Percentiles rank a stretch among this genome's conserved stretches.
Conservation (phyloP, 768 basidiomycete genomes). For the Pleurotus tuber-regium region DNA sequence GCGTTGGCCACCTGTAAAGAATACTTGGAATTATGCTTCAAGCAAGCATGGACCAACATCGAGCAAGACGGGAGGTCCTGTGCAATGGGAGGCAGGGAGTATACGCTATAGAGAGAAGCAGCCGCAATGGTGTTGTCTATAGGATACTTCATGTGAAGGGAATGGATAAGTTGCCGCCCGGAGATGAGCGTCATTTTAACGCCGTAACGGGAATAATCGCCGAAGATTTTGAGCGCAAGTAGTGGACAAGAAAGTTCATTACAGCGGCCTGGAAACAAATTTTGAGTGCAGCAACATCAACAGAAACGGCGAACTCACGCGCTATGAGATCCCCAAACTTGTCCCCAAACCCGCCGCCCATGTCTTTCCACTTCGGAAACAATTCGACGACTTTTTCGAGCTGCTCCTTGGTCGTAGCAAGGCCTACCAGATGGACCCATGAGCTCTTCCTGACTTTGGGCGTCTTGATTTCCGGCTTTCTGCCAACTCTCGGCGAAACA, state of each 20-base stretch:
- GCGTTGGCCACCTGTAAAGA: conserved; percentile 37
- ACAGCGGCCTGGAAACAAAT: conserved; percentile 49
- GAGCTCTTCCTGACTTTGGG: conserved; percentile 41
- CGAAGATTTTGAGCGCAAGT: conserved; percentile 60
- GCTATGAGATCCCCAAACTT: conserved; percentile 47
- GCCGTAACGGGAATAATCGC: conserved; percentile 60
- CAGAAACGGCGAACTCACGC: conserved; percentile 37
- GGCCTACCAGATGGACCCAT: conserved; percentile 50
- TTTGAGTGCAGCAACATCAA: not conserved
- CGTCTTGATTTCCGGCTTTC: conserved; percentile 29
- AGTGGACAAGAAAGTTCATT: conserved; percentile 51
- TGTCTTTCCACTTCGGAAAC: conserved; percentile 50
- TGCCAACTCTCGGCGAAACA: conserved; percentile 36
- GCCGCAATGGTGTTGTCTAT: conserved; percentile 48
- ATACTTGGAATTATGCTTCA: conserved; percentile 36
- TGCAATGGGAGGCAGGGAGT: conserved; percentile 50
- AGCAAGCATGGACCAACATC: conserved; percentile 55
- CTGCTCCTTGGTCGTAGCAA: conserved; percentile 49
- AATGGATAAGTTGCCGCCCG: conserved; percentile 56
- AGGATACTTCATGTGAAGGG: conserved; percentile 45
- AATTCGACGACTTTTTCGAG: conserved; percentile 42
- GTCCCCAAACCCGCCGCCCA: conserved; percentile 34
- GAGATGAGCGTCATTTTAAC: conserved; percentile 48
- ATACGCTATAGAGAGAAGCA: conserved; percentile 51
- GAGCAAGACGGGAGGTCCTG: conserved; percentile 57